These are phyloP conservation scores for Oenanthe javanica DNA, from an alignment of 140 eudicot genomes.

Conservation along the genomic window DNA sequence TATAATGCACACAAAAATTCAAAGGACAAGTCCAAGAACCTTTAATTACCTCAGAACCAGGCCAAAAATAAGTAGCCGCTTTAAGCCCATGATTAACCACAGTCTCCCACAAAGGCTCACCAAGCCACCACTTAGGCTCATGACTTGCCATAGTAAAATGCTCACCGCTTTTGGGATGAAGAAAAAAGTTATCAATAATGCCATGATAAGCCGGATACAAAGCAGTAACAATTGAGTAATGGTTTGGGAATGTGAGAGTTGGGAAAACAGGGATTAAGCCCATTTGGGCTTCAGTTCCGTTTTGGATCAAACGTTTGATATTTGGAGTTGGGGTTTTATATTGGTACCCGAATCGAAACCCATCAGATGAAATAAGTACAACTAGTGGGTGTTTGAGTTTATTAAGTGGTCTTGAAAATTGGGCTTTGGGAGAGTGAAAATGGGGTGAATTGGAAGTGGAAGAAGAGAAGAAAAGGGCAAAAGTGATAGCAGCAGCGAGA, in stretches of 20 bases:
- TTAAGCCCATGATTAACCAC: conserved; percentile 4
- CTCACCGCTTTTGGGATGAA: background rate
- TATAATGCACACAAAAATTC: background rate
- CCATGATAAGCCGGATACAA: conserved; percentile 10
- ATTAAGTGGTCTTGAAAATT: conserved; percentile 20
- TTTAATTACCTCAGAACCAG: conserved; percentile 13
- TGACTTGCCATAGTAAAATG: conserved; percentile 6
- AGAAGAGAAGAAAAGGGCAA: background rate
- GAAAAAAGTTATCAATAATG: background rate
- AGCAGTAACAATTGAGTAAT: conserved; percentile 14
- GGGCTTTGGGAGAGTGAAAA: conserved; percentile 9
- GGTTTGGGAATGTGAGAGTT: conserved; percentile 11
- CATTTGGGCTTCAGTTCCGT: background rate
- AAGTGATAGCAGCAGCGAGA: background rate
- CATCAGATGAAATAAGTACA: conserved; percentile 36
- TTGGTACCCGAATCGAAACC: conserved; percentile 58
- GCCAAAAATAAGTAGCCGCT: conserved; percentile 14
- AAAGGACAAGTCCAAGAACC: conserved; percentile 13
- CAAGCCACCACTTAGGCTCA: conserved; percentile 14
- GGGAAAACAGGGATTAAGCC: conserved; percentile 15
- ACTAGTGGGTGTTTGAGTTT: conserved; percentile 38
- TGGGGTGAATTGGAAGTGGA: background rate
- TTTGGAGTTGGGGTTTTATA: conserved; percentile 40
- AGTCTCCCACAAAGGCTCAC: conserved; percentile 14
- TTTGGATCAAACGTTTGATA: conserved; percentile 14